Percentiles rank a stretch among this genome's conserved stretches.
Evolutionary conservation across 495 filamentous ascomycete species (phyloP).

Genomic region (Daldinia caldariorum): DNA sequence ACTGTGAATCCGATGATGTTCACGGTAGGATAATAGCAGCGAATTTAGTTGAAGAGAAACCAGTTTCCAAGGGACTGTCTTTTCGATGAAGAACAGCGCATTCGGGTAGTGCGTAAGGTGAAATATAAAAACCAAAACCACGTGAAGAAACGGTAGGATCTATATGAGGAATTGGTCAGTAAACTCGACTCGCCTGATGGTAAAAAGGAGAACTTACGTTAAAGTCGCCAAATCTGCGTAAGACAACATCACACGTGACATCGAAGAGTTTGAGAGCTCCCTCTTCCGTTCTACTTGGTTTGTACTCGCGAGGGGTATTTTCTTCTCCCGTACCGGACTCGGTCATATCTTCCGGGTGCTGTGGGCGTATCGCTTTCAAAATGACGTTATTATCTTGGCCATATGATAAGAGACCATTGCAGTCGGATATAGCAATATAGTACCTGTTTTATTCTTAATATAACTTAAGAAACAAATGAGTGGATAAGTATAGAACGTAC

Average conservation of each 20-base stretch:
- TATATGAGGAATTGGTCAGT: conserved; percentile 14
- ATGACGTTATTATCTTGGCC: conserved; percentile 53
- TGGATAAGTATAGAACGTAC: conserved; percentile 54
- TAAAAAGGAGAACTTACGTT: conserved; percentile 50
- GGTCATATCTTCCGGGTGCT: conserved; percentile 29
- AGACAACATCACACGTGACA: conserved; percentile 59
- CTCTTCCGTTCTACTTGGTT: conserved; percentile 32
- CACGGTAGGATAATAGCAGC: conserved; percentile 57
- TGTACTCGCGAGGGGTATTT: conserved; percentile 15
- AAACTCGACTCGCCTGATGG: neutral
- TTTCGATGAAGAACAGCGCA: conserved; percentile 58
- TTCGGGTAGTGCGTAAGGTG: conserved; percentile 62
- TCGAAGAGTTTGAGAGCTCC: conserved; percentile 37
- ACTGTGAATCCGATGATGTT: conserved; percentile 57
- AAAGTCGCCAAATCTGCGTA: conserved; percentile 67
- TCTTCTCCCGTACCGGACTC: conserved; percentile 10
- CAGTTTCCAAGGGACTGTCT: conserved; percentile 71
- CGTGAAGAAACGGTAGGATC: conserved; percentile 73
- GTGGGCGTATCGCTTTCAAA: conserved; percentile 44
- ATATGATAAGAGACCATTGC: conserved; percentile 53
- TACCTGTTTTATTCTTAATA: conserved; percentile 63
- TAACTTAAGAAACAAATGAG: conserved; percentile 63
- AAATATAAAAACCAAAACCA: conserved; percentile 74
- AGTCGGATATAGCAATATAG: conserved; percentile 63
- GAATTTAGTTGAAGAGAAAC: conserved; percentile 74